Base-by-base conservation (phyloP, 129 eudicot species). In the Centaurea solstitialis region DNA sequence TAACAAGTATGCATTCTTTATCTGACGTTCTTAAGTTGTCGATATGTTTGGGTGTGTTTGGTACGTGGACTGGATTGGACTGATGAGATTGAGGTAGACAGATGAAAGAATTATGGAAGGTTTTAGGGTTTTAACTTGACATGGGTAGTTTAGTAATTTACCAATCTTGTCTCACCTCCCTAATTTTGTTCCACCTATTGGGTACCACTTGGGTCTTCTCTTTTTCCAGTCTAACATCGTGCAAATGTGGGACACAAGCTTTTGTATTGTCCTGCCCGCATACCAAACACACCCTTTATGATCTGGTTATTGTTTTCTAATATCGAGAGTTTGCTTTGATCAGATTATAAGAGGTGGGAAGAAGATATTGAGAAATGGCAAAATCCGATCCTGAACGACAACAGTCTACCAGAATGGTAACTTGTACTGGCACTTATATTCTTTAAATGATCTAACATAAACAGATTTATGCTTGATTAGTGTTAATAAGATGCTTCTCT, bases 331-430 rank as follows among this genome's bases (percentile, higher is more conserved):
- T 35, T 61, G 78, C 4, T 39, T 72, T 65, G 5, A 9, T 77
- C 88, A 94, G 99, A 94, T 80, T 94, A 94, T 86, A 92, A 86
- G 89, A 77, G 85, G 30, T 94, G 99, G 99, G 99, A 94, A 81
- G 99, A 92, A 87, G 97, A 94, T 43, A 94, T 94, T 30, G 97
- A 92, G 85, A 86, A 82, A 80, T 94, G 98, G 99, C 99, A 95
- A 88, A 85, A 83, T 76, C 99, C 99, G 28, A 82, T 95, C 68
- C 90, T 95, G 53, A 83, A 86, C 47, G 90, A 95, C 83, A 93
- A 91, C 66, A 78, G 68, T 35, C 84, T 95, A 74, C 99, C 99
- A 57, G 99, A 95, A 83, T 95, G 99, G 99, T 95, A 82, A 87
- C 86, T 20, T 66, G 76, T 81, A 11, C 28, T 39, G 21, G 57